Evolutionary conservation across 352 stramenopile genomes (phyloP), one percentile per base, ranked within the genome.

Genomic region (Pythium phragmiticola): DNA sequence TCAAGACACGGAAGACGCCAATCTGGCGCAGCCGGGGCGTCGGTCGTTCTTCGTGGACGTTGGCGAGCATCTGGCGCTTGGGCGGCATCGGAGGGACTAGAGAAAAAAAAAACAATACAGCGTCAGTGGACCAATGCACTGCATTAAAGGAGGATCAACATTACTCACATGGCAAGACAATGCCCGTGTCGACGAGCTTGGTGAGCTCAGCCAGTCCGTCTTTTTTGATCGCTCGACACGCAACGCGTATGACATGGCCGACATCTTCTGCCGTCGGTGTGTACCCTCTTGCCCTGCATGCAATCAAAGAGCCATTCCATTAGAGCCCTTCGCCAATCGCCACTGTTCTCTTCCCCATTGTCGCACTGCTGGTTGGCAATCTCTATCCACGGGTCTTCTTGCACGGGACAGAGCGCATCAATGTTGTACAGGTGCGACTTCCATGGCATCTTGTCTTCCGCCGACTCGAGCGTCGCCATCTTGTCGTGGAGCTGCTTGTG

Each of bases 91-190:
- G 80, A 6, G 87, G 84, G 63, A 95, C 86, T 95, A 68, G 43
- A 62, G 34, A 34, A 2, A 37, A 36, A 46, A 7, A 4, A 54
- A 74, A 12, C 13, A 48, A 16, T 39, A 26, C 41, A 56, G 36
- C 14, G 21, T 36, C 2, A 48, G 17, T 26, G 8, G 34, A 19
- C 39, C 2, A 2, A 46, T 46, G 4, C 54, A 12, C 7, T 39
- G 34, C 34, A 39, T 39, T 9, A 49, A 19, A 5, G 4, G 21
- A 23, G 41, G 21, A 21, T 51, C 3, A 19, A 16, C 7, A 30
- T 2, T 70, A 77, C 81, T 64, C 86, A 95, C 87, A 95, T 52
- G 87, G 87, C 42, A 95, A 67, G 17, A 95, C 87, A 60, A 95
- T 93, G 45, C 84, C 83, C 26, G 87, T 95, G 39, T 95, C 87